Percentiles rank a stretch among this genome's conserved stretches.
Conservation (phyloP, 2,329 filamentous ascomycete genomes). For the Celoporthe dispersa region DNA sequence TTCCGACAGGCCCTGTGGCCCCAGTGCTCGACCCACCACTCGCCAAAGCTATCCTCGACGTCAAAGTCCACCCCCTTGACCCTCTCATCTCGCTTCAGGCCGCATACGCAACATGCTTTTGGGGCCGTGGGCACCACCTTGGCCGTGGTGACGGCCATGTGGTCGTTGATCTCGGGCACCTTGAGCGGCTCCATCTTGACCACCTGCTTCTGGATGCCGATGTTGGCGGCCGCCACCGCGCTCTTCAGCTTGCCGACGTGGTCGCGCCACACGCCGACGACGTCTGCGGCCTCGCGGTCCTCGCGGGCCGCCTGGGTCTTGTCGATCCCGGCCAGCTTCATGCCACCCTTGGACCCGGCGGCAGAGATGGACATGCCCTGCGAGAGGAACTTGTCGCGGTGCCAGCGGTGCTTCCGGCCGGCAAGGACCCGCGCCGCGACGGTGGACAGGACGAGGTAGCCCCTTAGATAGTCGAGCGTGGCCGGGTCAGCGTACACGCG, state of each 20-base stretch:
- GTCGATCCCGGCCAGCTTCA: conserved; percentile 90
- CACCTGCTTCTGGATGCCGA: conserved; percentile 39
- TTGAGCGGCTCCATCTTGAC: conserved; percentile 43
- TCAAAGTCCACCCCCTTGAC: conserved; percentile 74
- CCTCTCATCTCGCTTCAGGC: conserved; percentile 84
- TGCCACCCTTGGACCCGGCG: conserved; percentile 72
- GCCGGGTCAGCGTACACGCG: conserved; percentile 66
- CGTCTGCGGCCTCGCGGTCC: conserved; percentile 81
- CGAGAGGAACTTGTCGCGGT: conserved; percentile 80
- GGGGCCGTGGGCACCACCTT: conserved; percentile 76
- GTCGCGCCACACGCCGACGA: conserved; percentile 74
- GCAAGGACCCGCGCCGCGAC: conserved; percentile 82
- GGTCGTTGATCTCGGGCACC: conserved; percentile 74
- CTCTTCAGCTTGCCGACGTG: conserved; percentile 76
- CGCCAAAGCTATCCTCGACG: conserved; percentile 89
- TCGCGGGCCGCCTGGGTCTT: conserved; percentile 82
- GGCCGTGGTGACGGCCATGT: conserved; percentile 68
- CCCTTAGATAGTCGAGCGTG: conserved; percentile 65
- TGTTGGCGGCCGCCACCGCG: conserved; percentile 69
- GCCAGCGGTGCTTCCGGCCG: conserved; percentile 86
- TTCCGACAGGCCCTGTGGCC: conserved; percentile 78
- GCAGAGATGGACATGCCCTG: conserved; percentile 89
- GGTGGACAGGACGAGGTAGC: conserved; percentile 65
- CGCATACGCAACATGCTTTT: conserved; percentile 82
- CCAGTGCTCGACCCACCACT: conserved; percentile 96